A percentile compares a stretch with the other conserved stretches of the same genome.
phyloP scores from a whole-genome alignment of 495 filamentous ascomycete species.

The Penicillium canescens region DNA sequence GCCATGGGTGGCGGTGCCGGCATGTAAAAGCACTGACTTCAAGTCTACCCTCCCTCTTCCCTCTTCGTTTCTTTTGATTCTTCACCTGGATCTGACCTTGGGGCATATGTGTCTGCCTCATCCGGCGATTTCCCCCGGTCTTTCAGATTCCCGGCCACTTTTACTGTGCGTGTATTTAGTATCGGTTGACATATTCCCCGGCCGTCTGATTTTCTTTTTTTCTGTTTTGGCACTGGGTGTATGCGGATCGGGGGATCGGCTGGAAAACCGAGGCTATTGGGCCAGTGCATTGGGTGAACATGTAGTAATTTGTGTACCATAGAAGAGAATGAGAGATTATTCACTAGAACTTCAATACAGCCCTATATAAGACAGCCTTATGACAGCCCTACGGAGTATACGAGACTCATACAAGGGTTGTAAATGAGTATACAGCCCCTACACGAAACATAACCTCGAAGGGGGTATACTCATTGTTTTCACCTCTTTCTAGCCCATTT shows the following conservation, averaged over 20 bases:
- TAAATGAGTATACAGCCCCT: too few species aligned
- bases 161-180: constrained; percentile 41
- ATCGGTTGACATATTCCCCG: constrained; percentile 29
- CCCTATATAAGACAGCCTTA: not conserved
- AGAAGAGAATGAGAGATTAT: constrained; percentile 24
- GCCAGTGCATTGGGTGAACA: constrained; percentile 19
- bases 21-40: constrained; percentile 32
- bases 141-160: constrained; percentile 23
- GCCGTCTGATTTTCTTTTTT: constrained; percentile 19
- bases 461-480: too few species aligned
- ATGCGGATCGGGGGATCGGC: constrained; percentile 16
- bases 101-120: constrained; percentile 11
- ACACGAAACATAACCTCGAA: too few species aligned
- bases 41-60: constrained; percentile 11
- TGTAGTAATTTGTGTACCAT: constrained; percentile 37
- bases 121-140: constrained; percentile 18
- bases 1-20: constrained; percentile 38
- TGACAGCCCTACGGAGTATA: too few species aligned
- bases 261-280: constrained; percentile 5
- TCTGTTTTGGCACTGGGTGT: constrained; percentile 21
- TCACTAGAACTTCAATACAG: constrained; percentile 4
- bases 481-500: too few species aligned
- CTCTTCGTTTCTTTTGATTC: constrained; percentile 18
- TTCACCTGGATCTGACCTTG: constrained; percentile 13
- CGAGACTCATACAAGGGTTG: too few species aligned